Evolutionary conservation across 2,329 filamentous ascomycete species (phyloP).

Genomic region (Diplodia intermedia): DNA sequence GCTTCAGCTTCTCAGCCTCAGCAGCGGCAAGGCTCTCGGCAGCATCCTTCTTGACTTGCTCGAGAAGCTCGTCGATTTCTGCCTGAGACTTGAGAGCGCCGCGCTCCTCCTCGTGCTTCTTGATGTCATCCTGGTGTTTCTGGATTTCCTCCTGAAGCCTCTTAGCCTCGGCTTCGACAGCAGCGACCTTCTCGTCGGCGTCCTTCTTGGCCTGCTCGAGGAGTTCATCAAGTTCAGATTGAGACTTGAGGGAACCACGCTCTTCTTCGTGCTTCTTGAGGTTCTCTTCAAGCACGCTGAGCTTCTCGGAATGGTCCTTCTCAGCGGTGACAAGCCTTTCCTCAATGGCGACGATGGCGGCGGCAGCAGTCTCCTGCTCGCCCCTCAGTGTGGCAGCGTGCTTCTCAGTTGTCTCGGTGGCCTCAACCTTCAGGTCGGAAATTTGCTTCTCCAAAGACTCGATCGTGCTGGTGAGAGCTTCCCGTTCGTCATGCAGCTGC

Average conservation of each 20-base stretch:
- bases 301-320: slow-evolving; percentile 28
- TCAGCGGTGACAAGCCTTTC: slow-evolving; percentile 28
- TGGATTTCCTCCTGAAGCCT: slow-evolving; percentile 24
- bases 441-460: slow-evolving; percentile 29
- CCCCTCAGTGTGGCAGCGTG: slow-evolving; percentile 16
- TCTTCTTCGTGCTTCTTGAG: slow-evolving; percentile 22
- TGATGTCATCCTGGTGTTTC: slow-evolving; percentile 12
- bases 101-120: slow-evolving; percentile 26
- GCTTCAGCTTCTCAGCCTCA: slow-evolving; percentile 20
- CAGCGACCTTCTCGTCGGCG: slow-evolving; percentile 8
- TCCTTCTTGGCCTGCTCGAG: slow-evolving; percentile 14
- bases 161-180: slow-evolving; percentile 16
- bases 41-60: slow-evolving; percentile 13
- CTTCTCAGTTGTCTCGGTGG: slow-evolving; percentile 14
- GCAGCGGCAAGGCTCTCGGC: slow-evolving; percentile 21
- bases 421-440: slow-evolving; percentile 17
- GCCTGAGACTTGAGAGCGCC: slow-evolving; percentile 23
- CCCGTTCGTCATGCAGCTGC: slow-evolving; percentile 30
- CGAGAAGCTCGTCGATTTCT: slow-evolving; percentile 20
- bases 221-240: slow-evolving; percentile 24
- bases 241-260: slow-evolving; percentile 24
- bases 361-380: slow-evolving; percentile 22
- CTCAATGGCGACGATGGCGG: slow-evolving; percentile 27
- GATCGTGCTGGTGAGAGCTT: slow-evolving; percentile 12
- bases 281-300: slow-evolving; percentile 18